Evolutionary conservation across 1,284 basidiomycete genomes (phyloP).

Genomic region (Coriolopsis trogii): DNA sequence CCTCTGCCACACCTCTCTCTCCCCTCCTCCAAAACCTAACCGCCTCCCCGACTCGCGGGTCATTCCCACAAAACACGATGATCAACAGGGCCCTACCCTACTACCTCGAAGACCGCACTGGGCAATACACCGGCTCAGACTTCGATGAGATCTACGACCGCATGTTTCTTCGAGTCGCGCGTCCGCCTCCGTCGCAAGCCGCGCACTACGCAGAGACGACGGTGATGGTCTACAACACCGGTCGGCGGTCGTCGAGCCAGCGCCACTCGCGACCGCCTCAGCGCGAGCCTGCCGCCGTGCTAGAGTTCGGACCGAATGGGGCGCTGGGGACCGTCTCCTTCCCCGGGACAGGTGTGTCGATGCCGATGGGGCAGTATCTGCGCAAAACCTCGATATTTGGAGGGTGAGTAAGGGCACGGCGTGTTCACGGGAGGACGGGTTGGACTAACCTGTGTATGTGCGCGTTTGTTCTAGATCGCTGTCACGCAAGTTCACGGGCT

Average conservation of each 20-base stretch:
- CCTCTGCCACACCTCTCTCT: neutral
- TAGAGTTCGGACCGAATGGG: slow-evolving; percentile 59
- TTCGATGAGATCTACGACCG: slow-evolving; percentile 78
- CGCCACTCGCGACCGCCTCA: slow-evolving; percentile 54
- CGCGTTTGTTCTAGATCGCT: slow-evolving; percentile 50
- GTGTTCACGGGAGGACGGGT: neutral
- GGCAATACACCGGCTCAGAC: slow-evolving; percentile 55
- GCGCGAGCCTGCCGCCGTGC: slow-evolving; percentile 51
- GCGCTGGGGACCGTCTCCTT: slow-evolving; percentile 62
- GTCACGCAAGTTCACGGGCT: slow-evolving; percentile 63
- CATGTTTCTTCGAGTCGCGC: slow-evolving; percentile 62
- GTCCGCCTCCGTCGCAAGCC: slow-evolving; percentile 29
- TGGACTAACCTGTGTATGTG: neutral
- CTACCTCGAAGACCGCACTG: slow-evolving; percentile 72
- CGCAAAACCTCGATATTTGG: slow-evolving; percentile 63
- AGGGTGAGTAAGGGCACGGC: slow-evolving; percentile 56
- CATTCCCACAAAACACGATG: slow-evolving; percentile 23
- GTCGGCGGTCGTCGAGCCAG: slow-evolving; percentile 58
- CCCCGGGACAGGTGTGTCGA: slow-evolving; percentile 39
- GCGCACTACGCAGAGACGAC: slow-evolving; percentile 16
- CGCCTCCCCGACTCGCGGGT: neutral
- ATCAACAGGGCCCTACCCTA: slow-evolving; percentile 46
- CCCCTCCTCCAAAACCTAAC: neutral
- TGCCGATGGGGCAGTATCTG: slow-evolving; percentile 65
- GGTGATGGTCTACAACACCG: slow-evolving; percentile 59